A percentile compares a stretch with the other conserved stretches of the same genome.
phyloP scores from a whole-genome alignment of 768 basidiomycete species.

The Russula dissimulans region DNA sequence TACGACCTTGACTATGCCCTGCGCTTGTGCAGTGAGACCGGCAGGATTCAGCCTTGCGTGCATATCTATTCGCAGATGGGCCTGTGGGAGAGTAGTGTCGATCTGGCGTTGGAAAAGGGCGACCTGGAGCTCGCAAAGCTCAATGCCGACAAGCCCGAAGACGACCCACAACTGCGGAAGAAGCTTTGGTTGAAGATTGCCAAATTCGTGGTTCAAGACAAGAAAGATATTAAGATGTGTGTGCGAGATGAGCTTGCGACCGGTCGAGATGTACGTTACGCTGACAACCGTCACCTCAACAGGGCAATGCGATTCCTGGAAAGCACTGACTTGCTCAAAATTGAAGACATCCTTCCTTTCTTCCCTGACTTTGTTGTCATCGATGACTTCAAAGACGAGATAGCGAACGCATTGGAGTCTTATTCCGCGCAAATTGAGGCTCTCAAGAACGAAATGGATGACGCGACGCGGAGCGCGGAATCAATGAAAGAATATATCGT shows the following conservation, averaged over 20 bases:
- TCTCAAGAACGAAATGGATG: slow-evolving; percentile 92
- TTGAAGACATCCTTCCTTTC: slow-evolving; percentile 98
- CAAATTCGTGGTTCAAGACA: slow-evolving; percentile 95
- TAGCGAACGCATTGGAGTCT: slow-evolving; percentile 89
- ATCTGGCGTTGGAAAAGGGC: slow-evolving; percentile 87
- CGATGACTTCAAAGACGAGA: slow-evolving; percentile 99
- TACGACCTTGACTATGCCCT: slow-evolving; percentile 97
- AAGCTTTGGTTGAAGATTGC: slow-evolving; percentile 98
- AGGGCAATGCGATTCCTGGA: slow-evolving; percentile 98
- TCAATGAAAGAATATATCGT: slow-evolving; percentile 88
- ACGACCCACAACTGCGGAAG: slow-evolving; percentile 78
- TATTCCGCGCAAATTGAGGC: slow-evolving; percentile 87
- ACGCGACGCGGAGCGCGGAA: slow-evolving; percentile 85
- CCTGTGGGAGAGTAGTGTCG: slow-evolving; percentile 91
- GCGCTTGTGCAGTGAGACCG: slow-evolving; percentile 77
- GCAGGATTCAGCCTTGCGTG: slow-evolving; percentile 81
- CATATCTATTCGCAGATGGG: slow-evolving; percentile 98
- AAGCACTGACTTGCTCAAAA: slow-evolving; percentile 88
- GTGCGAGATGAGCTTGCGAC: slow-evolving; percentile 27
- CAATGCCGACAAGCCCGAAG: slow-evolving; percentile 92
- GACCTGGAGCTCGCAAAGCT: slow-evolving; percentile 92
- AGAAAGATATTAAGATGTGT: slow-evolving; percentile 96
- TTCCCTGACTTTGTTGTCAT: slow-evolving; percentile 99
- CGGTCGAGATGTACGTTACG: neutral
- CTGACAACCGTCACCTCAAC: slow-evolving; percentile 2